Evolutionary conservation across 2,329 filamentous ascomycete species (phyloP).

Genomic region (Zymoseptoria tritici): DNA sequence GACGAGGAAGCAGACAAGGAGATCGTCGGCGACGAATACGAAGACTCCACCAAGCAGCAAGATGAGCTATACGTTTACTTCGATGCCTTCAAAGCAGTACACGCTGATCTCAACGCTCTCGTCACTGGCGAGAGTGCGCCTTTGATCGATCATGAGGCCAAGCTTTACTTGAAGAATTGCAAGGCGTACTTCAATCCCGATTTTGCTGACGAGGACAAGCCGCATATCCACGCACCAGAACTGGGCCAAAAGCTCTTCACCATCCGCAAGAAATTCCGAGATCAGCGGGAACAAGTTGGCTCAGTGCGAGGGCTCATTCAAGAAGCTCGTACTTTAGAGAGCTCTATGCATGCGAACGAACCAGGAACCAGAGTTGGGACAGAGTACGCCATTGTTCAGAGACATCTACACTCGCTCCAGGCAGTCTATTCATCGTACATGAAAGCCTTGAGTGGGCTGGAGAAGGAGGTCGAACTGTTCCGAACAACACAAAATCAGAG

Average conservation of each 20-base stretch:
- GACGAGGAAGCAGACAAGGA: conserved; percentile 71
- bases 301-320: conserved; percentile 66
- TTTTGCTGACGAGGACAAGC: conserved; percentile 47
- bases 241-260: conserved; percentile 46
- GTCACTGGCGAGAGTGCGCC: conserved; percentile 71
- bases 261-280: conserved; percentile 38
- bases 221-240: conserved; percentile 63
- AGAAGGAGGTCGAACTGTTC: conserved; percentile 70
- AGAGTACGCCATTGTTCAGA: conserved; percentile 59
- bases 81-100: conserved; percentile 63
- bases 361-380: conserved; percentile 48
- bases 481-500: conserved; percentile 74
- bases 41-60: conserved; percentile 76
- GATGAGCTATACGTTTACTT: conserved; percentile 86
- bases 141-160: conserved; percentile 66
- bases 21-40: conserved; percentile 81
- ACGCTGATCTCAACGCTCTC: conserved; percentile 70
- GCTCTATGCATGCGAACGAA: conserved; percentile 52
- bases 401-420: conserved; percentile 55
- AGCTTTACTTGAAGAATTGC: conserved; percentile 29
- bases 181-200: conserved; percentile 41
- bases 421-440: conserved; percentile 45
- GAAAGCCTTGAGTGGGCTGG: conserved; percentile 45
- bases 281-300: conserved; percentile 46
- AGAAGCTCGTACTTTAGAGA: conserved; percentile 58